Base-by-base conservation (phyloP, 208 protist species). In the Trypanosoma scelopori region DNA sequence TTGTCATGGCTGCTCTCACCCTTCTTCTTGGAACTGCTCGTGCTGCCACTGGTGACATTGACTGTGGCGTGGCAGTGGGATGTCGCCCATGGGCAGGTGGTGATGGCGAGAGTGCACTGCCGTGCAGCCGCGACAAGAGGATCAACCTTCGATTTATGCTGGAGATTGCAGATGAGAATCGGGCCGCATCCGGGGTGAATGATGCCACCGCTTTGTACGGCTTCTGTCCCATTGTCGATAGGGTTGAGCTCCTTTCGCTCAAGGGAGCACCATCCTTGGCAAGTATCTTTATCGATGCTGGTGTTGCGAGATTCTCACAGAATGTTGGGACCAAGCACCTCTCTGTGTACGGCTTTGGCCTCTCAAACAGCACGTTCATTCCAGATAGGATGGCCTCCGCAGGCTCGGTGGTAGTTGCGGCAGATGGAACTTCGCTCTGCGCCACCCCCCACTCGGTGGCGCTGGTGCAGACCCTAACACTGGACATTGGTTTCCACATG, bases 121-220 rank as follows among this genome's bases (percentile, higher is more conserved):
- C 74, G 16, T 95, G 90, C 49, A 22, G 27, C n/a, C 71, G 75
- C 25, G 68, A 70, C 5, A 48, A 55, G 28, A 69, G 68, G 18
- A 73, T 95, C n/a, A 84, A 85, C 63, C 78, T 95, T 16, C 85
- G 87, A 48, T 92, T 95, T 51, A 68, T 84, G 41, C 39, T 93
- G 15, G 79, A 93, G 42, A 56, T 82, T 22, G 74, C 83, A 0
- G 7, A 30, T 1, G 81, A 89, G 51, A 86, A 82, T 30, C 69
- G 51, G 62, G 28, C 5, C 28, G 9, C 48, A 15, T 41, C 45
- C 37, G 13, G 55, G 16, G 16, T 27, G 15, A 49, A 5, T 15
- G n/a, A 23, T 35, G 37, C 55, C 52, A 41, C 35, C 18, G 75
- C 78, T 45, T 76, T 76, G 1, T 96, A 93, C 74, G 79, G 69